Evolutionary conservation across 148 eudicot species (phyloP), one percentile per base, ranked within the genome.

Genomic region (Limonium bicolor): DNA sequence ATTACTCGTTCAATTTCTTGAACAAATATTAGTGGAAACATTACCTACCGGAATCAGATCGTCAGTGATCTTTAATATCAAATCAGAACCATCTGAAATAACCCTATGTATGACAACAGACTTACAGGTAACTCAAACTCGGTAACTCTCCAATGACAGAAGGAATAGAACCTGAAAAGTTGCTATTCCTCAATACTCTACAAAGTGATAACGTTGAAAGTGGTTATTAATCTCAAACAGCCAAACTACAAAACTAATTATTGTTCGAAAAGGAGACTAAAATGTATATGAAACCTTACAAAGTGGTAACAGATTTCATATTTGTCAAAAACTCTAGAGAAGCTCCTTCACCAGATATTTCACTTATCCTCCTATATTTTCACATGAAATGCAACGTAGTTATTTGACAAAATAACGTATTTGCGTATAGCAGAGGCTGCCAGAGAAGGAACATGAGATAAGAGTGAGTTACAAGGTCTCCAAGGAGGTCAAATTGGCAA

Each of bases 131-230:
- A 6, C 32, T 11, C 58, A 87, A 41, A 48, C 43, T 62, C 48
- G 51, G 59, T 27, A 53, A 46, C 50, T 54, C 68, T 52, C 74
- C 74, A 18, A 86, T 57, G 48, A 50, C 33, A 21, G 68, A 23
- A 15, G 96, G 94, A 35, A 86, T 71, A 36, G 76, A 52, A 38
- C 73, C 82, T 28, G 73, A 78, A 50, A 86, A 73, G 57, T 74
- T 67, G 63, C 66, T 76, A 54, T 82, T 76, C 65, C 71, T 62
- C 51, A 87, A 66, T 57, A 72, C 44, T 59, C 96, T 86, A 55
- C 47, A 32, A 14, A 21, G 27, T 7, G 59, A n/a, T n/a, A n/a
- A n/a, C n/a, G n/a, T n/a, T n/a, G n/a, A n/a, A n/a, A n/a, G n/a
- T n/a, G n/a, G n/a, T n/a, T n/a, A n/a, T n/a, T n/a, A n/a, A n/a